Base-by-base conservation (phyloP, 179 eudicot genomes). In the Pouteria campechiana region DNA sequence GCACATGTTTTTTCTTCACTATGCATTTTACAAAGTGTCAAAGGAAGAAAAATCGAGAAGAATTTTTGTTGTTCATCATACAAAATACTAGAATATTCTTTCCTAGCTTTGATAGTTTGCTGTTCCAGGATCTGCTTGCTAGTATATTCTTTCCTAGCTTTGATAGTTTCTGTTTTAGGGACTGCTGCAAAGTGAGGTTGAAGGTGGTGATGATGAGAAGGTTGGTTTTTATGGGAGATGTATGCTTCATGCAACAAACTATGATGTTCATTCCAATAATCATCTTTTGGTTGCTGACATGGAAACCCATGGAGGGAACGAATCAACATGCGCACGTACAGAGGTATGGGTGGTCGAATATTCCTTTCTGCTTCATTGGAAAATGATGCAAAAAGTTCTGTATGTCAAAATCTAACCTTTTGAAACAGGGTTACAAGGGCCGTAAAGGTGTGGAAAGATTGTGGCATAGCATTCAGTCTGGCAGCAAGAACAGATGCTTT, bases 311-410 rank as follows among this genome's bases (percentile, higher is more conserved):
- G 37, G 19, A 55, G 72, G 65, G 28, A 55, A 34, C 9, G 68
- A 63, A 48, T 58, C 52, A 30, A 77, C 74, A 5, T 81, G 84
- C 56, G 84, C 81, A 29, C 73, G 81, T 52, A 71, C 76, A 41
- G 75, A 70, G 81, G 90, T 81, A 54, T 32, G 37, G 25, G n/a
- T 17, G 32, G 37, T 35, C 22, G 10, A 17, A 16, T 21, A 46
- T 34, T 39, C 30, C 11, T 47, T 19, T 8, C 23, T 1, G 17
- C 2, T 44, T 13, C 38, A 27, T 55, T 57, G 6, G 9, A 15
- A 15, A 27, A 21, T 27, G 2, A 23, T 36, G 34, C 37, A 32
- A 13, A 17, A 24, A 32, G 16, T 12, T 37, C 7, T 29, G 19
- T 22, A 14, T 33, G 22, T 43, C 16, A 48, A 50, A 12, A 17